Base-by-base conservation (phyloP, 2,329 filamentous ascomycete species). In the Venturia oleaginea region DNA sequence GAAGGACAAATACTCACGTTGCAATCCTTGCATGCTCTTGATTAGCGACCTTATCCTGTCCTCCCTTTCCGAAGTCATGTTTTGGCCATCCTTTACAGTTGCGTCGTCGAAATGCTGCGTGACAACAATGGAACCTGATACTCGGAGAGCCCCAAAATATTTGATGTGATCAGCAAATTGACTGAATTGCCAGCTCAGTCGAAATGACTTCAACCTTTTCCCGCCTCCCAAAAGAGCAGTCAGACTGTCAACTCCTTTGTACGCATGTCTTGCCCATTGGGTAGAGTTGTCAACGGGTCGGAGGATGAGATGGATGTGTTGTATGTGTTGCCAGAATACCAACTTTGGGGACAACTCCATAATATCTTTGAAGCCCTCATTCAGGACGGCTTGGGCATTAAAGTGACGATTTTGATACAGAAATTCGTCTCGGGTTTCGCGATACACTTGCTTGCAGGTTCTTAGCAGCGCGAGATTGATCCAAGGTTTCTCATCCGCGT, bases 401-500 rank as follows among this genome's bases (percentile, higher is more conserved):
- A 63, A 63, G 11, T 55, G n/a, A 13, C 62, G 62, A 11, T 40
- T 17, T 19, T 42, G 32, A 48, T 57, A 63, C 27, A 63, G 24
- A n/a, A 51, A 57, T 8, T 63, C 62, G 15, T 63, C 48, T 40
- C 62, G 62, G 11, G 32, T 30, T 42, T 63, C 62, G 34, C 51
- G 34, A 37, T 63, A 63, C 2, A 63, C 51, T 34, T 57, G 62
- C 37, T 63, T 63, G 48, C 62, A 63, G 7, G 48, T 57, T 40
- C 34, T 17, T 19, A 63, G 10, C 8, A 63, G 51, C 13, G 34
- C 19, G 7, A 48, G 46, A 32, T 46, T 51, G 46, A 63, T 55
- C 46, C 46, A 38, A 22, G 62, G 62, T 24, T 48, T 60, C 27
- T 60, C 34, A 11, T 60, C 37, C 8, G 4, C 27, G 27, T 32